These are phyloP conservation scores for Starmerella sirachaensis DNA, from an alignment of 805 yeast genomes.

Conservation along the genomic window DNA sequence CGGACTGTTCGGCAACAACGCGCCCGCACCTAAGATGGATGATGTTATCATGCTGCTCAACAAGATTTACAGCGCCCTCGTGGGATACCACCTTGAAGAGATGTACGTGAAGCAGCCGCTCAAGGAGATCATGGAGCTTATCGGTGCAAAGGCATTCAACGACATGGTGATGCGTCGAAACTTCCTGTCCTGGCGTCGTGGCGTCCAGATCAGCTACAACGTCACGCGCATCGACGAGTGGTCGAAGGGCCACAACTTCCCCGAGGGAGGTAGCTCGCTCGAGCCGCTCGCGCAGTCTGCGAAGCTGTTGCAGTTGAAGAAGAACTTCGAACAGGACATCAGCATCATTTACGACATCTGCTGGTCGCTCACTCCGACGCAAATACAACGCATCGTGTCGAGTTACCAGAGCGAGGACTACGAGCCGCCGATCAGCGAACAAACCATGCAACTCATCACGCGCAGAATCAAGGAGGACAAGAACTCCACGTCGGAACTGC, in stretches of 20 bases:
- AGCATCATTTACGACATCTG: conserved; percentile 90
- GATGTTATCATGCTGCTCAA: conserved; percentile 82
- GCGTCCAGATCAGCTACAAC: conserved; percentile 89
- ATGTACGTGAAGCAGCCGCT: conserved; percentile 77
- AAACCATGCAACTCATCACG: conserved; percentile 69
- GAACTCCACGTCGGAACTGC: conserved; percentile 29
- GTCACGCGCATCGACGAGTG: conserved; percentile 95
- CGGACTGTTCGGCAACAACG: conserved; percentile 34
- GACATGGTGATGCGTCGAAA: conserved; percentile 89
- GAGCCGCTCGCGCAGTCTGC: conserved; percentile 87
- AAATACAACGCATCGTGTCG: conserved; percentile 80
- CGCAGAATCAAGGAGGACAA: conserved; percentile 33
- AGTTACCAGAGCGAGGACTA: conserved; percentile 89
- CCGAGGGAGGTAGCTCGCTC: conserved; percentile 73
- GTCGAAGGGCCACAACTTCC: conserved; percentile 89
- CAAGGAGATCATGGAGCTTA: conserved; percentile 67
- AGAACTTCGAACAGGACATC: conserved; percentile 78
- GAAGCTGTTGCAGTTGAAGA: conserved; percentile 81
- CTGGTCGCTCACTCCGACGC: conserved; percentile 86
- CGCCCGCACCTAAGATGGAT: conserved; percentile 74
- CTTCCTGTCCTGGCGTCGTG: conserved; percentile 95
- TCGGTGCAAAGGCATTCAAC: conserved; percentile 89
- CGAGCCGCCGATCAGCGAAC: conserved; percentile 80
- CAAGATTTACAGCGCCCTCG: conserved; percentile 85
- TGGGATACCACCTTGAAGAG: conserved; percentile 73